Evolutionary conservation across 2,329 filamentous ascomycete genomes (phyloP).

Genomic region (Chlorencoelia australis): DNA sequence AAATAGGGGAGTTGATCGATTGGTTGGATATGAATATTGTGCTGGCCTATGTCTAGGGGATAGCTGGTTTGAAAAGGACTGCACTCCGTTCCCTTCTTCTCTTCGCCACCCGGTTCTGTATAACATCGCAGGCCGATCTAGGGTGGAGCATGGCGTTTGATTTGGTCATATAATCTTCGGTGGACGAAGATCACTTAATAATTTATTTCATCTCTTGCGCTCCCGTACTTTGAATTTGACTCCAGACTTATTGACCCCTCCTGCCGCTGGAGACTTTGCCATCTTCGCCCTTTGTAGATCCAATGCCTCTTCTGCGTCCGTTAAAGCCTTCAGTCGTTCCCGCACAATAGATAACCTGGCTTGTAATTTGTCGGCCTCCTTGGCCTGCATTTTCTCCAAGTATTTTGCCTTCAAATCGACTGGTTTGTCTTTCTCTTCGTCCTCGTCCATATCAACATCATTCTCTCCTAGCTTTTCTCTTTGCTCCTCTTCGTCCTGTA

Average conservation of each 20-base stretch:
- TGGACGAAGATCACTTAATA: slow-evolving; percentile 21
- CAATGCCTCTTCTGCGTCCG: slow-evolving; percentile 45
- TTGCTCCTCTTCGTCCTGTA: slow-evolving; percentile 23
- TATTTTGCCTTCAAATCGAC: slow-evolving; percentile 22
- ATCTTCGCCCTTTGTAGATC: slow-evolving; percentile 51
- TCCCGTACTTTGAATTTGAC: slow-evolving; percentile 53
- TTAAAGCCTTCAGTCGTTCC: slow-evolving; percentile 44
- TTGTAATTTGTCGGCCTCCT: slow-evolving; percentile 39
- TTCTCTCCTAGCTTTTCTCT: slow-evolving; percentile 12
- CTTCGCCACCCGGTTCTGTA: too few species aligned
- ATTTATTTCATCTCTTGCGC: slow-evolving; percentile 39
- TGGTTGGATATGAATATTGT: too few species aligned
- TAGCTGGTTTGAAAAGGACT: too few species aligned
- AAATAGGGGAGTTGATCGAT: slow-evolving; percentile 25
- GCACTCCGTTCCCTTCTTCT: too few species aligned
- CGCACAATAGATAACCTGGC: slow-evolving; percentile 39
- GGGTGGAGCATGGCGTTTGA: slow-evolving; percentile 1
- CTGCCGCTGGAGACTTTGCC: slow-evolving; percentile 54
- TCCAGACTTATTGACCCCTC: slow-evolving; percentile 48
- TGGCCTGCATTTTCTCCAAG: slow-evolving; percentile 33
- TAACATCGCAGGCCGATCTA: slow-evolving; percentile 8
- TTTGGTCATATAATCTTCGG: slow-evolving; percentile 9
- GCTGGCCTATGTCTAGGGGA: too few species aligned
- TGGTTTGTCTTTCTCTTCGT: slow-evolving; percentile 7
- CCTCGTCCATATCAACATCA: slow-evolving; percentile 20